phyloP scores from a whole-genome alignment of 2,329 filamentous ascomycete species.

The Exophiala sp. region DNA sequence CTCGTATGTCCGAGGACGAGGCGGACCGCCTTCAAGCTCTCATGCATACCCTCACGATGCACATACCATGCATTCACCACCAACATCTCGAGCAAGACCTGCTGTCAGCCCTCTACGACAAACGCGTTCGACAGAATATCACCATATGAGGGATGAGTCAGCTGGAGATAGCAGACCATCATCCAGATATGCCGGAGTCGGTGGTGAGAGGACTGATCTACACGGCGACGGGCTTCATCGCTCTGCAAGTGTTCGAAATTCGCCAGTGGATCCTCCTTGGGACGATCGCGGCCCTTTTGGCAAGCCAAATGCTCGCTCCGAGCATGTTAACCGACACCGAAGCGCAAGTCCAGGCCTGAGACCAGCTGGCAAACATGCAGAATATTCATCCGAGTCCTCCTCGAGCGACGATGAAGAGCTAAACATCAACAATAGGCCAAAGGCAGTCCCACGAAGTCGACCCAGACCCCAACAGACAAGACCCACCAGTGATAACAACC shows the following conservation, averaged over 20 bases:
- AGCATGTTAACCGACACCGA: conserved; percentile 36
- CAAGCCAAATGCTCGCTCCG: conserved; percentile 38
- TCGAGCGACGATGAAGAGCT: conserved; percentile 30
- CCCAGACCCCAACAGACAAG: conserved; percentile 8
- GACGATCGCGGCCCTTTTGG: conserved; percentile 30
- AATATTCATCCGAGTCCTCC: conserved; percentile 24
- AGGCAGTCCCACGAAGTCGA: conserved; percentile 30
- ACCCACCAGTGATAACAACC: conserved; percentile 8
- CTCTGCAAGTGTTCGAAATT: conserved; percentile 53
- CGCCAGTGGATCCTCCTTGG: conserved; percentile 37
- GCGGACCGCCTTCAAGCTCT: conserved; percentile 9
- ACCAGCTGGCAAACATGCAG: conserved; percentile 14
- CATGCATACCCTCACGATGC: conserved; percentile 16
- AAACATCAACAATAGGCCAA: conserved; percentile 33
- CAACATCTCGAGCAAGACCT: conserved; percentile 17
- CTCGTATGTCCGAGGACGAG: conserved; percentile 31
- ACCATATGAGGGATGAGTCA: conserved; percentile 33
- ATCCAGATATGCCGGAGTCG: conserved; percentile 52
- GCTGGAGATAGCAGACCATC: conserved; percentile 47
- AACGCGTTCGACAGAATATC: conserved; percentile 32
- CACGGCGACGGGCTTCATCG: conserved; percentile 50
- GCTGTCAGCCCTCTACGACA: conserved; percentile 38
- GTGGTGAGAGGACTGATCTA: conserved; percentile 58
- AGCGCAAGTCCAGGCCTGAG: conserved; percentile 44
- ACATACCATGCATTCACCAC: conserved; percentile 19